Evolutionary conservation across 2,329 filamentous ascomycete genomes (phyloP), one percentile per base, ranked within the genome.

Genomic region (Dactylellina leptospora): DNA sequence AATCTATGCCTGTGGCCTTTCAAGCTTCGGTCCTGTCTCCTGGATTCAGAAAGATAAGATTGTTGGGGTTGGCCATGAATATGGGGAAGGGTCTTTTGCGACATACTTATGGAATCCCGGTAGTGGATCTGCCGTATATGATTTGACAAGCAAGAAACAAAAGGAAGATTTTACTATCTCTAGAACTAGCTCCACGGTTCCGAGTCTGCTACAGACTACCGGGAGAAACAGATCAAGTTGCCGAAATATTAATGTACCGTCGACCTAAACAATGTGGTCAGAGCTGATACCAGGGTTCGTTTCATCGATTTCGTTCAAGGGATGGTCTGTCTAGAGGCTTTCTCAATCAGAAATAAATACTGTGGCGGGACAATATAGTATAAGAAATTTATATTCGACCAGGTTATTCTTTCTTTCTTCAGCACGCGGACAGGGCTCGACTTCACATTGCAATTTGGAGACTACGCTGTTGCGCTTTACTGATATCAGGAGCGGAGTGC

Each of bases 81-180:
- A 72, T 30, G 54, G 59, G 68, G 68, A 72, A 72, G 59, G 68
- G 59, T 59, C 54, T 45, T 60, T 54, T 25, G 23, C 68, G 68
- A 72, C 59, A 64, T 72, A 72, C 68, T 72, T 72, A 72, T 72
- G 68, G 68, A 60, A 72, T 72, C 68, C 68, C 55, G 53, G 68
- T 54, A 59, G 68, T 63, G 68, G 68, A 72, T 72, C 59, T 71
- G 62, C 27, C 59, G 50, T 16, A 16, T 33, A 30, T 38, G 30
- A 11, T 30, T 70, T n/a, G 30, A 62, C 33, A 51, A 62, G 33
- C 33, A 51, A 25, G 42, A 62, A 58, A 30, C 27, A 27, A 48
- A 25, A 25, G 58, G 33, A 18, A 36, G 61, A 25, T n/a, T 23
- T 47, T 40, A 9, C 36, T 61, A 36, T 61, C 47, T 55, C 55